Base-by-base conservation (phyloP, 805 yeast genomes). In the Candida suzukii region DNA sequence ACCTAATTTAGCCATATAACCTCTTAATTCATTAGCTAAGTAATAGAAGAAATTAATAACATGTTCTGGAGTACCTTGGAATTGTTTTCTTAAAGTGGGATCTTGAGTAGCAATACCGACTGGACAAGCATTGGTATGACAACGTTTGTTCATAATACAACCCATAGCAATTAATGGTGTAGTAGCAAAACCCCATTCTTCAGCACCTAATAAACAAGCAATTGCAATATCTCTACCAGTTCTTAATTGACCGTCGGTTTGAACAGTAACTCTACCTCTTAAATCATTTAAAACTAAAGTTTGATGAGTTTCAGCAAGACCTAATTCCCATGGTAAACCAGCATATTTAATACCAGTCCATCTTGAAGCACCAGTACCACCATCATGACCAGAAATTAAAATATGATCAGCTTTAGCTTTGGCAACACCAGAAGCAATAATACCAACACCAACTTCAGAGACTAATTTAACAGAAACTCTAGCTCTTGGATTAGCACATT, bases 281-380 rank as follows among this genome's bases (percentile, higher is more conserved):
- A 91, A 75, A 61, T 93, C 98, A 64, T 91, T 91, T 63, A 91
- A 73, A 4, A 91, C 99, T 56, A 91, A 73, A 22, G 99, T 93
- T 71, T 91, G 99, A 61, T 91, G 99, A 18, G 98, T 84, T 70
- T 91, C 99, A 44, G 98, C 98, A 48, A 91, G 75, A 60, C 99
- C 99, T 54, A 91, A 76, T 66, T 91, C 99, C 99, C 99, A 91
- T 38, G 99, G 98, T 51, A 91, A 74, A 66, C 99, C 98, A 44
- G 99, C 96, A 61, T 90, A 82, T 63, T 90, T 90, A 61, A 91
- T 88, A 61, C 96, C 93, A 18, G 97, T 90, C 88, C 95, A 87
- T 64, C 95, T 79, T 45, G 96, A 91, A 45, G 99, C 99, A 80
- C 99, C 99, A 44, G 99, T 91, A 71, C 99, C 99, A 77, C 99